Base-by-base conservation (phyloP, 2,329 filamentous ascomycete genomes). In the Mycocentrospora acerina region DNA sequence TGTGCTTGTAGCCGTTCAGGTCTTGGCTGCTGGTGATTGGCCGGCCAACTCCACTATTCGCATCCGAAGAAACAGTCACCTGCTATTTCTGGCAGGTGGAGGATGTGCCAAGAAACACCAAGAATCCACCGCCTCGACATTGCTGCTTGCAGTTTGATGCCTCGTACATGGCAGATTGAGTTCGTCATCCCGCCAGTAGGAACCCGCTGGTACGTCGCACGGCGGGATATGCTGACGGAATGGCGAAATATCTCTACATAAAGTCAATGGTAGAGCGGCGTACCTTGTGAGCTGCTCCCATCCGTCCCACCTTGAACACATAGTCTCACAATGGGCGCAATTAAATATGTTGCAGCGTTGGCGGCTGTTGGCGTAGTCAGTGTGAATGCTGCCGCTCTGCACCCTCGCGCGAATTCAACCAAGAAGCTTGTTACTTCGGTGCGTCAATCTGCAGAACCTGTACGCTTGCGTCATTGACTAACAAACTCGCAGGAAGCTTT, bases 371-470 rank as follows among this genome's bases (percentile, higher is more conserved):
- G 45, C 31, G 55, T 46, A 14, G 41, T 41, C 12, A 25, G 46
- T 14, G 47, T 45, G 11, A 32, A 59, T 35, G 56, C 50, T 11
- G 52, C 48, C 26, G 57, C 49, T 37, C 29, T 64, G 27, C 36
- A 52, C 27, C 45, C 53, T 32, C 54, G 54, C 33, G 37, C 39
- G 13, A 50, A 56, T 17, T 39, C 44, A 15, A 40, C 41, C 22
- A 51, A 51, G 31, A 53, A 50, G 19, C 50, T 60, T n/a, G 57
- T 62, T 15, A 46, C 43, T 16, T 63, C 58, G 22, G 58, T 60
- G 25, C 26, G 53, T 42, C 24, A 5, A 11, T 12, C 10, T 7
- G 9, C 8, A 6, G 12, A 7, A 2, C n/a, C 11, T 16, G 1
- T 18, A 22, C 7, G 8, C 9, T 6, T 25, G 9, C 7, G 11